phyloP scores from a whole-genome alignment of 192 early-diverging fungal species.

The Gryganskiella cystojenkinii region DNA sequence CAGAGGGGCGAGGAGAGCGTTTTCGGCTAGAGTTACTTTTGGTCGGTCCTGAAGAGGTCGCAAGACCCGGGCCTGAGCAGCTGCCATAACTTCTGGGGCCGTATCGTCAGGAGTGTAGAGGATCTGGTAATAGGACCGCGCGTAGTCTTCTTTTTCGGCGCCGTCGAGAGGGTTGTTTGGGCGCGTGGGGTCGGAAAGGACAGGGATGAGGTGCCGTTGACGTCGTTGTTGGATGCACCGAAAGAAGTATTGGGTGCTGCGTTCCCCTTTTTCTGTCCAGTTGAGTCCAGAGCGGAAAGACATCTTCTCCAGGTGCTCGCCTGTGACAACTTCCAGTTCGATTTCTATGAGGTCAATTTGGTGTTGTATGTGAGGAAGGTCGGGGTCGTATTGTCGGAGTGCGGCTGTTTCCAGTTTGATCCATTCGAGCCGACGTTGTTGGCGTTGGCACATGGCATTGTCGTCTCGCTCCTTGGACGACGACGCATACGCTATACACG shows the following conservation, averaged over 20 bases:
- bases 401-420: not conserved
- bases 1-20: not conserved
- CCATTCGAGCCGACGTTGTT: not conserved
- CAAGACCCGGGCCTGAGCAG: not conserved
- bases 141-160: not conserved
- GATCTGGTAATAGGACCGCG: not conserved
- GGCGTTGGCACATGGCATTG: not conserved
- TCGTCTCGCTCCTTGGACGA: not conserved
- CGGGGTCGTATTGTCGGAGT: too few relatives aligned
- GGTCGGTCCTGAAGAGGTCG: not conserved
- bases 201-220: not conserved
- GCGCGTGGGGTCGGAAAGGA: not conserved
- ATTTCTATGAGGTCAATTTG: not conserved
- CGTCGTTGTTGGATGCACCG: conserved; percentile 13
- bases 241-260: conserved; percentile 33
- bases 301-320: not conserved
- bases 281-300: conserved; percentile 2
- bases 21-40: not conserved
- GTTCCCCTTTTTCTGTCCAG: conserved; percentile 31
- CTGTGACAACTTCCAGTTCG: not conserved
- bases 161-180: not conserved
- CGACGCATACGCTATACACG: not conserved
- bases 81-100: not conserved
- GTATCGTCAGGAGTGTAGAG: conserved; percentile 4
- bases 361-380: not conserved